These are phyloP conservation scores for Phytophthora gonapodyides DNA, from an alignment of 352 stramenopile species.

Conservation along the genomic window DNA sequence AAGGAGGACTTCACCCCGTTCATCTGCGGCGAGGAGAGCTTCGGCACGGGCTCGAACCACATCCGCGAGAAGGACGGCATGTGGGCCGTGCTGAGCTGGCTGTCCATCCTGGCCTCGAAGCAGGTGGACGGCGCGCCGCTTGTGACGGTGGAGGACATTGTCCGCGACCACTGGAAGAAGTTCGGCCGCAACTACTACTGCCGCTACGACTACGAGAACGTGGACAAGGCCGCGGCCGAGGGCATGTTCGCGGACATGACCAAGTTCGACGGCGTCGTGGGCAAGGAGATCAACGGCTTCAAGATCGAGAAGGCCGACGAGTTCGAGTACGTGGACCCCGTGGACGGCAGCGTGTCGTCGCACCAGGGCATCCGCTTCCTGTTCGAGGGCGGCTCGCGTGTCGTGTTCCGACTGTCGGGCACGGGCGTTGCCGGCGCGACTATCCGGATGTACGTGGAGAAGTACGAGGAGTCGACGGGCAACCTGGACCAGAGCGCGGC, in stretches of 20 bases:
- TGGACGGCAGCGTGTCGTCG: constrained; percentile 95
- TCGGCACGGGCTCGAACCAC: constrained; percentile 99
- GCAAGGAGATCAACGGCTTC: constrained; percentile 78
- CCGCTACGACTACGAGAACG: constrained; percentile 99
- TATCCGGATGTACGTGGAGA: constrained; percentile 99
- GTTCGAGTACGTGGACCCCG: constrained; percentile 98
- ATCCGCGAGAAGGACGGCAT: constrained; percentile 99
- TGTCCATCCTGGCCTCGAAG: constrained; percentile 97
- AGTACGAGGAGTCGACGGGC: constrained; percentile 94
- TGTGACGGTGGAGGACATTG: constrained; percentile 96
- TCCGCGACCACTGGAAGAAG: constrained; percentile 96
- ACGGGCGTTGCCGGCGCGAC: constrained; percentile 97
- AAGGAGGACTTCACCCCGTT: constrained; percentile 98
- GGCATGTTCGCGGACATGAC: constrained; percentile 77
- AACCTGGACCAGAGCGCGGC: constrained; percentile 84
- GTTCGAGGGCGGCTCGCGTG: constrained; percentile 94
- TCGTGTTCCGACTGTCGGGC: constrained; percentile 98
- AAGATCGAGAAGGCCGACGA: constrained; percentile 93
- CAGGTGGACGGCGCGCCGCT: constrained; percentile 88
- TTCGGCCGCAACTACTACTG: constrained; percentile 99
- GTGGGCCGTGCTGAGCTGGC: constrained; percentile 98
- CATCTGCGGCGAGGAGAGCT: constrained; percentile 98
- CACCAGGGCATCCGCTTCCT: constrained; percentile 98
- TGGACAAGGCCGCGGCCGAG: constrained; percentile 90
- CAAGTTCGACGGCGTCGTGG: constrained; percentile 68